Conservation (phyloP, 441 rosid genomes). For the Adansonia madagascariensis region DNA sequence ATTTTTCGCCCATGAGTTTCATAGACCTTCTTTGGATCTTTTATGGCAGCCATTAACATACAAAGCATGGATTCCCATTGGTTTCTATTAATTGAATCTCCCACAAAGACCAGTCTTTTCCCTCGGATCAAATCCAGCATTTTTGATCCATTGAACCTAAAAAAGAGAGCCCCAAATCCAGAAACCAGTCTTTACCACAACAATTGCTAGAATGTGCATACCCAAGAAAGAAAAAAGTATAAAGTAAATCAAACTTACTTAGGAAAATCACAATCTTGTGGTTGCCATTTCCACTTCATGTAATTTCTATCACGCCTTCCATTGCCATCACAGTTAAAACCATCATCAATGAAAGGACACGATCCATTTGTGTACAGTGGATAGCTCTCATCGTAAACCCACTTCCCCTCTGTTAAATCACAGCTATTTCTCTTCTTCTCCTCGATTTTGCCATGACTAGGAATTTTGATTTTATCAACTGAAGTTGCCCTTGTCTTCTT, state of each 20-base stretch:
- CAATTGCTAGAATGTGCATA: not conserved
- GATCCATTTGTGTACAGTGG: conserved; percentile 65
- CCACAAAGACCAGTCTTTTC: conserved; percentile 89
- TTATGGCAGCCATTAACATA: conserved; percentile 68
- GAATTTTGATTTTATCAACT: conserved; percentile 19
- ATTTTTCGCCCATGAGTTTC: conserved; percentile 81
- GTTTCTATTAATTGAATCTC: conserved; percentile 93
- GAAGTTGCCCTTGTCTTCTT: conserved; percentile 30
- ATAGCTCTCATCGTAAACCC: conserved; percentile 76
- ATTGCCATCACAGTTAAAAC: conserved; percentile 75
- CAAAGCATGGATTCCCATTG: conserved; percentile 98
- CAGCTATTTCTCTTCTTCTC: conserved; percentile 41
- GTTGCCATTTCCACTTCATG: conserved; percentile 90
- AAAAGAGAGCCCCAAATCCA: conserved; percentile 25
- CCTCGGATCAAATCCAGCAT: conserved; percentile 81
- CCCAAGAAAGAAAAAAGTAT: not conserved
- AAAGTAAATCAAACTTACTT: conserved; percentile 47
- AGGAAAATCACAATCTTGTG: conserved; percentile 69
- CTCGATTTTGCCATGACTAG: conserved; percentile 31
- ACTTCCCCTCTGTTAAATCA: conserved; percentile 71
- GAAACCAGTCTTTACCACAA: not conserved
- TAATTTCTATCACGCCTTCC: conserved; percentile 70
- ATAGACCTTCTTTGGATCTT: conserved; percentile 80
- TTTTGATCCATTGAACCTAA: conserved; percentile 78
- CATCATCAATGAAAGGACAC: conserved; percentile 90